Percentiles rank a stretch among this genome's conserved stretches.
These are phyloP conservation scores for Noccaea caerulescens DNA, from an alignment of 345 rosid species.

Conservation along the genomic window DNA sequence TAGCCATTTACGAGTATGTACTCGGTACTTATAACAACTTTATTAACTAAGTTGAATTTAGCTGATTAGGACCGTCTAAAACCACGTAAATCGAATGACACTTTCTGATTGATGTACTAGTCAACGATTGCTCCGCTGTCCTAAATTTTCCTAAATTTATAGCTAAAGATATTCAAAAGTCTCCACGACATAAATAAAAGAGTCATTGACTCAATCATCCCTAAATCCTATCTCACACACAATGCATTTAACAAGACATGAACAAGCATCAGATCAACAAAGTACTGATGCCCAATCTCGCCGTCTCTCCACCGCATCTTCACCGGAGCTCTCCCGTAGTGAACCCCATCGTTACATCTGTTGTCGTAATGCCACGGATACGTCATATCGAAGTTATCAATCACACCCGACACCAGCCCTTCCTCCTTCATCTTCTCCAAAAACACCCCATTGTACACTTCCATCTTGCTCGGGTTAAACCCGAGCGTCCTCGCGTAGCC, in stretches of 20 bases:
- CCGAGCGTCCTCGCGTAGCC: slow-evolving; percentile 76
- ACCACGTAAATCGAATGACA: too few relatives aligned
- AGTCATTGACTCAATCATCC: background rate
- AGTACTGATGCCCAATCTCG: slow-evolving; percentile 87
- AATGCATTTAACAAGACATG: slow-evolving; percentile 77
- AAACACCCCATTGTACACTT: slow-evolving; percentile 66
- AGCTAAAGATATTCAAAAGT: slow-evolving; percentile 6
- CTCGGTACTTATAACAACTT: too few relatives aligned
- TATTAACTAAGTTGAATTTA: too few relatives aligned
- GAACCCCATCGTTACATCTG: slow-evolving; percentile 88
- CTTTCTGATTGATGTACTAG: background rate
- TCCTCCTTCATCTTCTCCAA: slow-evolving; percentile 66
- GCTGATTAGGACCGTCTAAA: too few relatives aligned
- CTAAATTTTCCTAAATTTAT: background rate
- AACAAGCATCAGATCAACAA: slow-evolving; percentile 83
- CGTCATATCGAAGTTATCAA: slow-evolving; percentile 86
- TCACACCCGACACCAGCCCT: slow-evolving; percentile 59
- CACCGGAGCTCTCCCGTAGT: slow-evolving; percentile 78
- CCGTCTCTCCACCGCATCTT: slow-evolving; percentile 91
- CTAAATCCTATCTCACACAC: slow-evolving; percentile 48
- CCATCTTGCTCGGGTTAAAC: slow-evolving; percentile 90
- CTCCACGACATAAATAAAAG: slow-evolving; percentile 15
- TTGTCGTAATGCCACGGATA: slow-evolving; percentile 91
- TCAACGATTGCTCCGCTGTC: slow-evolving; percentile 6
- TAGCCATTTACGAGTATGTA: too few relatives aligned